A percentile compares a stretch with the other conserved stretches of the same genome.
phyloP scores from a whole-genome alignment of 2,329 filamentous ascomycete species.

The Epichloe baconii region DNA sequence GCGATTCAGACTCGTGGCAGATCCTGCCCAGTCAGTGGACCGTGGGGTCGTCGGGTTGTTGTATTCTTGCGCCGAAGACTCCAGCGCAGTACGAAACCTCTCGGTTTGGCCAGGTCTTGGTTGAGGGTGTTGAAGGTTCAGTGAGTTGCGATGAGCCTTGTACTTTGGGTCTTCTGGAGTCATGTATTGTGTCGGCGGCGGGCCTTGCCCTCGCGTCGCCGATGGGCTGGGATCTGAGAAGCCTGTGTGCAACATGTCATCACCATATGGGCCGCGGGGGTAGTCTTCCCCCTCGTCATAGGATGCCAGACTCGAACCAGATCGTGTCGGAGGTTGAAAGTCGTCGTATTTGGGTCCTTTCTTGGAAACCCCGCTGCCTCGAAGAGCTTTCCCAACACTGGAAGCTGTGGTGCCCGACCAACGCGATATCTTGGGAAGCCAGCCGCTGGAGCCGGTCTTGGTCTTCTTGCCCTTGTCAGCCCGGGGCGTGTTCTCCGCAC shows the following conservation, averaged over 20 bases:
- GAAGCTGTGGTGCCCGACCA: constrained; percentile 97
- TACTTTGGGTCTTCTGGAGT: constrained; percentile 62
- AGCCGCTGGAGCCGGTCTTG: constrained; percentile 69
- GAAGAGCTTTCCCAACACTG: constrained; percentile 67
- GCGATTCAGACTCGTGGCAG: constrained; percentile 43
- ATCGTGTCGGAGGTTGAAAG: constrained; percentile 52
- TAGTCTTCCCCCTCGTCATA: constrained; percentile 45
- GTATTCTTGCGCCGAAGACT: constrained; percentile 59
- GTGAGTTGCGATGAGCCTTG: constrained; percentile 66
- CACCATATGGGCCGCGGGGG: constrained; percentile 39
- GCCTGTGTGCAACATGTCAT: constrained; percentile 46
- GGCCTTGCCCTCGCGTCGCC: constrained; percentile 9
- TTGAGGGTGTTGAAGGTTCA: constrained; percentile 70
- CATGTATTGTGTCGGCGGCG: constrained; percentile 39
- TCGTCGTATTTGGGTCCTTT: constrained; percentile 49
- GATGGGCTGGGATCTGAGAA: constrained; percentile 40
- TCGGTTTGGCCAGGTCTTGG: constrained; percentile 61
- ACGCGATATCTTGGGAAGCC: constrained; percentile 84
- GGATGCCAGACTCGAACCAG: constrained; percentile 59
- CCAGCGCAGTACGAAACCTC: constrained; percentile 60
- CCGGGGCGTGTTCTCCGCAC: constrained; percentile 65
- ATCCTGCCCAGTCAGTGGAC: constrained; percentile 50
- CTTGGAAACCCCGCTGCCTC: constrained; percentile 46
- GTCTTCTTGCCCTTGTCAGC: constrained; percentile 74
- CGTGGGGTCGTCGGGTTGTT: constrained; percentile 45